These are phyloP conservation scores for Stemphylium beticola DNA, from an alignment of 2,329 filamentous ascomycete species.

Conservation along the genomic window DNA sequence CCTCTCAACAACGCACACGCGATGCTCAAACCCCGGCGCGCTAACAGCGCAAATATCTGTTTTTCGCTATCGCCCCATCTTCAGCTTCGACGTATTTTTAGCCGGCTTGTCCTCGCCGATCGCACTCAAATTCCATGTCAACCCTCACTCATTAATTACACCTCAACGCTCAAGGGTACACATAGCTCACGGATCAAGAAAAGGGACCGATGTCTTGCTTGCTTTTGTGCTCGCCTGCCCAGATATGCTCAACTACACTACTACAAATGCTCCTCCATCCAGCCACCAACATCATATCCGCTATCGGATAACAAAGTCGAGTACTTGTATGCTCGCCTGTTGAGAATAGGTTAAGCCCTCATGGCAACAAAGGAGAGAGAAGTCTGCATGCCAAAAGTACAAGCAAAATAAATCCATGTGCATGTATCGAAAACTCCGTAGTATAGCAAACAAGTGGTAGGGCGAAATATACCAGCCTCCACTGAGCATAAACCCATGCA, in stretches of 20 bases:
- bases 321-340: constrained; percentile 36
- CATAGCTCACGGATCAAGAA: background rate
- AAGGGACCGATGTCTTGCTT: constrained; percentile 33
- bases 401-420: constrained; percentile 39
- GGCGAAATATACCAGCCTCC: constrained; percentile 28
- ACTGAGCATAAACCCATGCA: constrained; percentile 44
- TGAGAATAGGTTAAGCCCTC: constrained; percentile 19
- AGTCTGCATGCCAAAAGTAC: constrained; percentile 26
- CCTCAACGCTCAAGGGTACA: background rate
- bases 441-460: constrained; percentile 27
- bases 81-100: background rate
- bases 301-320: constrained; percentile 29
- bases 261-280: constrained; percentile 3
- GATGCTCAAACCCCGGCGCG: background rate
- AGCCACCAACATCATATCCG: constrained; percentile 14
- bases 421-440: constrained; percentile 45
- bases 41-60: background rate
- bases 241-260: constrained; percentile 26
- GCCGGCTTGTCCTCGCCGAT: background rate
- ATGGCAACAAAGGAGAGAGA: constrained; percentile 12
- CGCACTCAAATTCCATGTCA: background rate
- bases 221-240: constrained; percentile 37
- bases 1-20: no score
- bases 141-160: background rate
- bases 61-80: background rate